Conservation (phyloP, 2,329 filamentous ascomycete genomes). For the Aureobasidium subglaciale region DNA sequence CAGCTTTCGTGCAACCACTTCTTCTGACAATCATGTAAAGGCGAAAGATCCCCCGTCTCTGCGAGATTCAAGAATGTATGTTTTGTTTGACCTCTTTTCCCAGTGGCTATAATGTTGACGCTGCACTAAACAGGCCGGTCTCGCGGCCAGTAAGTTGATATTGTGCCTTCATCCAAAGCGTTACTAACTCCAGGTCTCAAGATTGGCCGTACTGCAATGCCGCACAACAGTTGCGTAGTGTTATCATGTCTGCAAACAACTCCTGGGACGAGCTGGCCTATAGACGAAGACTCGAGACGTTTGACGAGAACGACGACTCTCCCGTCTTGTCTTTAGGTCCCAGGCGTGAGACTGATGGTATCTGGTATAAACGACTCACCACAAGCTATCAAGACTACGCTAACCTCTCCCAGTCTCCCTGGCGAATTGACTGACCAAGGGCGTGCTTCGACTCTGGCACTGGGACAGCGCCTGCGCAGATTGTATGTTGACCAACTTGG, state of each 20-base stretch:
- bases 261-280: conserved; percentile 55
- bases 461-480: conserved; percentile 41
- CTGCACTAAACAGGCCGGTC: conserved; percentile 36
- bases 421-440: conserved; percentile 46
- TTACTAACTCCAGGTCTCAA: conserved; percentile 19
- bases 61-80: conserved; percentile 78
- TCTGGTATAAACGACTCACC: conserved; percentile 58
- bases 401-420: conserved; percentile 29
- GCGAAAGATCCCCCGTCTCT: conserved; percentile 74
- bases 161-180: neutral
- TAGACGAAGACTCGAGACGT: conserved; percentile 73
- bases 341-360: conserved; percentile 61
- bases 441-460: conserved; percentile 41
- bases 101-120: neutral
- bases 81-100: conserved; percentile 33
- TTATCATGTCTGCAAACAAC: conserved; percentile 49
- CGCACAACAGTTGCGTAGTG: conserved; percentile 61
- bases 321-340: conserved; percentile 63
- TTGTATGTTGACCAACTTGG: conserved; percentile 45
- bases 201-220: conserved; percentile 88
- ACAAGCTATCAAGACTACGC: neutral
- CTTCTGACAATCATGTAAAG: conserved; percentile 15
- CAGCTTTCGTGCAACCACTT: neutral
- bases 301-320: conserved; percentile 48
- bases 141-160: conserved; percentile 38